Base-by-base conservation (phyloP, 78 protist species). In the Dictyostelium brefeldianum region DNA sequence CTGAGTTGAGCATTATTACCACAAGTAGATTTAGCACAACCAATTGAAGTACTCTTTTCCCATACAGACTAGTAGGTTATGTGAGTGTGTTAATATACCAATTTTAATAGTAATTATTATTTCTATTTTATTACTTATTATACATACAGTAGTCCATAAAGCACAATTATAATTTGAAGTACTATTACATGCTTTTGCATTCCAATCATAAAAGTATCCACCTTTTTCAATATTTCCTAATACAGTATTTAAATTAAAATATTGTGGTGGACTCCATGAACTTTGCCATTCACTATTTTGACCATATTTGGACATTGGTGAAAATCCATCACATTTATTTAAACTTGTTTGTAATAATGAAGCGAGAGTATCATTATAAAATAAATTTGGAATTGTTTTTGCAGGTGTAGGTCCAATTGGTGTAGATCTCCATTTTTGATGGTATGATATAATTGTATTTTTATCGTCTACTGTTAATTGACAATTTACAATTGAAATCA, bases 351-450 rank as follows among this genome's bases (percentile, higher is more conserved):
- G 75, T 1, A 83, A 73, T 10, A 29, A 17, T 0, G 53, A 0
- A 20, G 80, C 65, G 27, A 83, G 71, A 31, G 80, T 43, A 53
- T 20, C 46, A 56, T 53, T 56, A 36, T 67, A 83, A 0, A 25
- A 14, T 17, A 83, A 46, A 5, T 8, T 2, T 8, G 80, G 53
- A 14, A 83, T 20, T 62, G 70, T 29, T 7, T 6, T 11, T 12
- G 31, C 29, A 2, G 82, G 22, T 25, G 91, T 18, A 43, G 91
- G 91, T 9, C 67, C 67, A 50, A 47, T 51, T 11, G 81, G 77
- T 22, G 54, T 57, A 1, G 81, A 50, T 73, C 91, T 71, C 91
- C 80, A 73, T 56, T 36, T 22, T 10, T 71, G 71, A n/a, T 83
- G 91, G n/a, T 46, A 74, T 1, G 7, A 3, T 3, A n/a, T 8